Evolutionary conservation across 352 stramenopile species (phyloP).

Genomic region (Blastocystis sp.): DNA sequence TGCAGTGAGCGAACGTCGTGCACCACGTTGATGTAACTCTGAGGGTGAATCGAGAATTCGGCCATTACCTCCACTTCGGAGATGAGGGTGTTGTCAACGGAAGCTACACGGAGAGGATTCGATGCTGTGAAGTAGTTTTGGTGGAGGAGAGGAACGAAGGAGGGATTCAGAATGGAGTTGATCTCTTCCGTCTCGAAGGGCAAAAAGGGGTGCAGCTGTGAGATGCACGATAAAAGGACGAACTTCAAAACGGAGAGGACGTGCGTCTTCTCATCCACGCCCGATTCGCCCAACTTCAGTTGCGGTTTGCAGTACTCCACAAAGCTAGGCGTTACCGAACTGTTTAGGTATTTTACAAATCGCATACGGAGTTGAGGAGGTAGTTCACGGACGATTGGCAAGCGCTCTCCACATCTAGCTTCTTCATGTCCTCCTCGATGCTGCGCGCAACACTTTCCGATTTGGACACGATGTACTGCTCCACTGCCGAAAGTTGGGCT

Average conservation of each 20-base stretch:
- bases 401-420: slow-evolving; percentile 10
- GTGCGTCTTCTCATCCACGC: slow-evolving; percentile 74
- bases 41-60: background rate
- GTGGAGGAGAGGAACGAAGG: slow-evolving; percentile 6
- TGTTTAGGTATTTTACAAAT: slow-evolving; percentile 19
- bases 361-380: slow-evolving; percentile 28
- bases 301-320: slow-evolving; percentile 77
- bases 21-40: background rate
- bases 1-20: slow-evolving; percentile 26
- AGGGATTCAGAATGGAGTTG: background rate
- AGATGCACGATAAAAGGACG: slow-evolving; percentile 79
- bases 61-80: background rate
- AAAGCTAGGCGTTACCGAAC: slow-evolving; percentile 76
- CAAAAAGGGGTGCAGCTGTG: slow-evolving; percentile 94
- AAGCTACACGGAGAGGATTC: background rate
- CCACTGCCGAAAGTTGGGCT: background rate
- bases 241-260: slow-evolving; percentile 79
- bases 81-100: background rate
- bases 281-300: slow-evolving; percentile 74
- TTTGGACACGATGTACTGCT: slow-evolving; percentile 43
- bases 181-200: slow-evolving; percentile 91
- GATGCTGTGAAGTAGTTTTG: slow-evolving; percentile 14
- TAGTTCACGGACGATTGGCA: slow-evolving; percentile 11
- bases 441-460: slow-evolving; percentile 17
- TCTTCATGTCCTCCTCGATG: background rate